A percentile compares a stretch with the other conserved stretches of the same genome.
Evolutionary conservation across 352 stramenopile genomes (phyloP).

Genomic region (Elongisporangium senticosum): DNA sequence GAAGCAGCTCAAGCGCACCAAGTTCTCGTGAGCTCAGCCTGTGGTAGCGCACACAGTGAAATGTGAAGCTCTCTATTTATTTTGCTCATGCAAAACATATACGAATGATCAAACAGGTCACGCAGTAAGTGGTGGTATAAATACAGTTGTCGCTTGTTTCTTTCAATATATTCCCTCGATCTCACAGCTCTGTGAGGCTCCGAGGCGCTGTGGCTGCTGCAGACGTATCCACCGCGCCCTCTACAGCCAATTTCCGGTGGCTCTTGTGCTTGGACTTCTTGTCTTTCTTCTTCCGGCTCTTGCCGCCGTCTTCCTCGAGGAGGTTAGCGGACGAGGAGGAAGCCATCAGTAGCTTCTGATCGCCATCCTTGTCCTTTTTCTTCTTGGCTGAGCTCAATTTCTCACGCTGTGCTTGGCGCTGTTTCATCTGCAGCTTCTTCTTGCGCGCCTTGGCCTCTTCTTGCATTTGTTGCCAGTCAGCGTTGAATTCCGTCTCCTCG

Average conservation of each 20-base stretch:
- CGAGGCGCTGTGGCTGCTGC: not conserved
- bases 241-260: slow-evolving; percentile 21
- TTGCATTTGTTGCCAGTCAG: slow-evolving; percentile 71
- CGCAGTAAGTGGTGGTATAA: not conserved
- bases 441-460: slow-evolving; percentile 66
- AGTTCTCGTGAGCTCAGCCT: slow-evolving; percentile 17
- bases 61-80: not conserved
- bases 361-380: slow-evolving; percentile 14
- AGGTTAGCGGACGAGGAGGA: slow-evolving; percentile 2
- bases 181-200: slow-evolving; percentile 32
- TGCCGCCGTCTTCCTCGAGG: slow-evolving; percentile 20
- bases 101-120: not conserved
- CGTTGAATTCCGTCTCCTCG: slow-evolving; percentile 28
- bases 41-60: not conserved
- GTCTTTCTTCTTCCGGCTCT: slow-evolving; percentile 38
- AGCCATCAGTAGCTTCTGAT: not conserved
- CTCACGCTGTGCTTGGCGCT: slow-evolving; percentile 71
- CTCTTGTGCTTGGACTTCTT: slow-evolving; percentile 40
- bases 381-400: slow-evolving; percentile 25
- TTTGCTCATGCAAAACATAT: not conserved
- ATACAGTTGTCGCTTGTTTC: not conserved
- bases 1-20: slow-evolving; percentile 65
- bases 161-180: not conserved
- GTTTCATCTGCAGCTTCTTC: slow-evolving; percentile 62
- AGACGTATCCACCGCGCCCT: not conserved